These are phyloP conservation scores for Lodderomyces pseudojiufengensis DNA, from an alignment of 1,139 yeast genomes.

Conservation along the genomic window DNA sequence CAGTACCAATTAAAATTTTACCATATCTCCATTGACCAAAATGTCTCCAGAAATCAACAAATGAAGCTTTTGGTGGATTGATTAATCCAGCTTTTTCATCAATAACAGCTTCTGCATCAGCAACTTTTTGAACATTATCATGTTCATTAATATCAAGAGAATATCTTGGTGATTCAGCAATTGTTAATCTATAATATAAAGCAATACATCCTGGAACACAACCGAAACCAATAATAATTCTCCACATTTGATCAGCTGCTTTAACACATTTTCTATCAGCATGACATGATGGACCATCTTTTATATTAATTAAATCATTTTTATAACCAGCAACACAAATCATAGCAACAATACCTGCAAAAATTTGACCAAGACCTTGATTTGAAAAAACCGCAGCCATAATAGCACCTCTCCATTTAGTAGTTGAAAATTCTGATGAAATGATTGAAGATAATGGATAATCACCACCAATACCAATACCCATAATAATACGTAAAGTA, in stretches of 20 bases:
- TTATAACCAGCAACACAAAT: slow-evolving; percentile 72
- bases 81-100: slow-evolving; percentile 44
- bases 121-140: slow-evolving; percentile 56
- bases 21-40: slow-evolving; percentile 88
- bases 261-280: slow-evolving; percentile 63
- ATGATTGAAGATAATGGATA: slow-evolving; percentile 94
- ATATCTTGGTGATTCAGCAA: slow-evolving; percentile 92
- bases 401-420: slow-evolving; percentile 95
- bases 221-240: slow-evolving; percentile 82
- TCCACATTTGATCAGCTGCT: slow-evolving; percentile 93
- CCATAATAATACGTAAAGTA: slow-evolving; percentile 80
- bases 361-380: slow-evolving; percentile 88
- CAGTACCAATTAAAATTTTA: slow-evolving; percentile 85
- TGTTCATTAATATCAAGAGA: slow-evolving; percentile 67
- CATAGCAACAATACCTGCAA: slow-evolving; percentile 81
- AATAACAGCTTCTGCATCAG: slow-evolving; percentile 50
- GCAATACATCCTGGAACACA: slow-evolving; percentile 84
- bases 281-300: slow-evolving; percentile 27
- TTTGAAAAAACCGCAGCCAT: slow-evolving; percentile 92
- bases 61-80: slow-evolving; percentile 57
- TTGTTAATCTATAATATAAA: slow-evolving; percentile 83
- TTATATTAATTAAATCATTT: slow-evolving; percentile 50
- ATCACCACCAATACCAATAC: slow-evolving; percentile 99
- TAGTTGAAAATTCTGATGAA: slow-evolving; percentile 83
- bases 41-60: slow-evolving; percentile 60